phyloP scores from a whole-genome alignment of 139 green algal genomes.

The Raphidocelis subcapitata region DNA sequence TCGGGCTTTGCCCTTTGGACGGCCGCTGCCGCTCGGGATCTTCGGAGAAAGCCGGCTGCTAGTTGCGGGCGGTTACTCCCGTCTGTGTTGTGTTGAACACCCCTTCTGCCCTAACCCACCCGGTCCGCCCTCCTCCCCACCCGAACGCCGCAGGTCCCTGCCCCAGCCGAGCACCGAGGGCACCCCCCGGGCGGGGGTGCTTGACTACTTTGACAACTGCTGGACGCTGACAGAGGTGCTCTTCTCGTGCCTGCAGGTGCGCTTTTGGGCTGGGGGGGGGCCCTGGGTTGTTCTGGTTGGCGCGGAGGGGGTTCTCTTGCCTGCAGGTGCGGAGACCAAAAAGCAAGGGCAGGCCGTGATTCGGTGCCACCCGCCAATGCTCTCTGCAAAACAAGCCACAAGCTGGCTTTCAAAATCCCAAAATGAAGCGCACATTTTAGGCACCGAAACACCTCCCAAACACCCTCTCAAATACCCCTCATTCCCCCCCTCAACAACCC shows the following conservation, averaged over 20 bases:
- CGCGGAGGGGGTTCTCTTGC: too few relatives aligned
- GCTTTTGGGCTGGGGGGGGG: too few relatives aligned
- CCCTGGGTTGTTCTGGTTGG: too few relatives aligned
- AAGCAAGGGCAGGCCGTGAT: background rate
- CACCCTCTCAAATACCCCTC: background rate
- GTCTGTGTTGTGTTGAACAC: too few relatives aligned
- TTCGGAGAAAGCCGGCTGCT: too few relatives aligned
- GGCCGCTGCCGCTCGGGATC: too few relatives aligned
- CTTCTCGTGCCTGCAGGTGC: slow-evolving; percentile 19
- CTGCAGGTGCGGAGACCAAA: slow-evolving; percentile 6
- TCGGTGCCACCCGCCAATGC: background rate
- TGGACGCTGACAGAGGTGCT: slow-evolving; percentile 75
- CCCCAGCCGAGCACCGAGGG: slow-evolving; percentile 50
- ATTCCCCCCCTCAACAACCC: background rate
- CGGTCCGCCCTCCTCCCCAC: background rate
- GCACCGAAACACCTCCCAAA: background rate
- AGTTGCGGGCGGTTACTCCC: too few relatives aligned
- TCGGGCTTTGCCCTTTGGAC: too few relatives aligned
- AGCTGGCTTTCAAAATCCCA: background rate
- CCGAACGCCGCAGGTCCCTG: slow-evolving; percentile 44
- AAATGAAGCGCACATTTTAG: background rate
- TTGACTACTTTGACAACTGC: slow-evolving; percentile 82
- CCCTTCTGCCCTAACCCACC: background rate
- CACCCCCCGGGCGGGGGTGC: slow-evolving; percentile 52
- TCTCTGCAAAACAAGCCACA: background rate